Evolutionary conservation across 192 early-diverging fungal genomes (phyloP).

Genomic region (Rhizophagus clarus): DNA sequence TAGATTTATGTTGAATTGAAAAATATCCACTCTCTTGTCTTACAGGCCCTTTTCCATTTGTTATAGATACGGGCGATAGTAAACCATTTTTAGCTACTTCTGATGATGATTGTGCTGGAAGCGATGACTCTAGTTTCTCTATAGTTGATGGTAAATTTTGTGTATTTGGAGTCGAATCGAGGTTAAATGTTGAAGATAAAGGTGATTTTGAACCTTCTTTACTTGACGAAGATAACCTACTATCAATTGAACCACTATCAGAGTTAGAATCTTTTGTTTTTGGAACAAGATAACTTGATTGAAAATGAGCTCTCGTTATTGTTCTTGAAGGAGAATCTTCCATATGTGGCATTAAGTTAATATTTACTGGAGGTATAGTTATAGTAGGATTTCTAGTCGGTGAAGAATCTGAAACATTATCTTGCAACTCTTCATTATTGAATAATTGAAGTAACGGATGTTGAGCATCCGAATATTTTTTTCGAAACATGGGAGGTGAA

Average conservation of each 20-base stretch:
- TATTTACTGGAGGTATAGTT: slow-evolving; percentile 24
- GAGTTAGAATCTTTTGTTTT: not conserved
- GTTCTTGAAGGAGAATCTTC: slow-evolving; percentile 20
- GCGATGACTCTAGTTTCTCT: not conserved
- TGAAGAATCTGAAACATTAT: slow-evolving; percentile 9
- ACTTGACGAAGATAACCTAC: not conserved
- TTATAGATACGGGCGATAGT: slow-evolving; percentile 20
- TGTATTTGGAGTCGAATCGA: not conserved
- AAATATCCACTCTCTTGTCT: slow-evolving; percentile 32
- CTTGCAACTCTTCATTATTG: not conserved
- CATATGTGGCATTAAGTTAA: not conserved
- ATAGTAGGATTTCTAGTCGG: slow-evolving; percentile 4
- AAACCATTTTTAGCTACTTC: not conserved
- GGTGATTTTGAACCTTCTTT: not conserved
- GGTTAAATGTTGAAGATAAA: not conserved
- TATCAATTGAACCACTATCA: not conserved
- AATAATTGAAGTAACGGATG: slow-evolving; percentile 29
- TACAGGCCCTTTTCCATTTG: not conserved
- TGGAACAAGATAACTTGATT: not conserved
- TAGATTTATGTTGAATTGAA: not conserved
- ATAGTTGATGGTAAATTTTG: not conserved
- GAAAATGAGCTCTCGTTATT: not conserved
- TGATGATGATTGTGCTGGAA: not conserved
- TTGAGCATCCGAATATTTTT: slow-evolving; percentile 22
- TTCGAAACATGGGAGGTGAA: slow-evolving; percentile 20